Evolutionary conservation across 371 early-diverging fungal species (phyloP).

Genomic region (Funneliformis caledonium): DNA sequence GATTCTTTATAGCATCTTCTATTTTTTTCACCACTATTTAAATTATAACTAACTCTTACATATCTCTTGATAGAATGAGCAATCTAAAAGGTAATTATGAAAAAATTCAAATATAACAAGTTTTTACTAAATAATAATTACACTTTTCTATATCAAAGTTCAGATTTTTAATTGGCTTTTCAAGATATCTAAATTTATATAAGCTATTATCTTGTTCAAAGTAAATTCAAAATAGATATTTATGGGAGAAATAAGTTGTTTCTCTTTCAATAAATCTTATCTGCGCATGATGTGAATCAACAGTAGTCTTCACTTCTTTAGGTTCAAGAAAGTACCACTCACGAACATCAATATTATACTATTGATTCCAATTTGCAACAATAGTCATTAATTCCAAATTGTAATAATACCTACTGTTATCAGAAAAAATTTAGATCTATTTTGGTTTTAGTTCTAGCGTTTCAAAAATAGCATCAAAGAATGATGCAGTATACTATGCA

Average conservation of each 20-base stretch:
- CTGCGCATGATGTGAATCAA: conserved; percentile 6
- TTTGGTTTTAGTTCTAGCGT: neutral
- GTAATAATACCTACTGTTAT: neutral
- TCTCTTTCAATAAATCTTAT: neutral
- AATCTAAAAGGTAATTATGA: neutral
- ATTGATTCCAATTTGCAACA: neutral
- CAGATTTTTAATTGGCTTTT: too few relatives aligned
- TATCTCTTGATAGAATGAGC: conserved; percentile 4
- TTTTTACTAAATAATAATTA: too few relatives aligned
- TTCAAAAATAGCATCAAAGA: neutral
- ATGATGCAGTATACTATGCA: neutral
- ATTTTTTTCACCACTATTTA: conserved; percentile 4
- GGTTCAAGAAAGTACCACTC: conserved; percentile 12
- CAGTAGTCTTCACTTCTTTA: neutral
- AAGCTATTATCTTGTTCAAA: too few relatives aligned
- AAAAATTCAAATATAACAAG: too few relatives aligned
- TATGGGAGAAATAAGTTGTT: too few relatives aligned
- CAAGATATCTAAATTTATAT: too few relatives aligned
- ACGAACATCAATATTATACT: neutral
- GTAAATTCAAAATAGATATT: too few relatives aligned
- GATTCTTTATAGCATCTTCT: neutral
- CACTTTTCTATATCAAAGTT: too few relatives aligned
- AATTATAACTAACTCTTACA: neutral
- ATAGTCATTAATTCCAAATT: conserved; percentile 4
- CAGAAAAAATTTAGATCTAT: neutral